Evolutionary conservation across 1,284 basidiomycete species (phyloP).

Genomic region (Mycocalia duriaeana): DNA sequence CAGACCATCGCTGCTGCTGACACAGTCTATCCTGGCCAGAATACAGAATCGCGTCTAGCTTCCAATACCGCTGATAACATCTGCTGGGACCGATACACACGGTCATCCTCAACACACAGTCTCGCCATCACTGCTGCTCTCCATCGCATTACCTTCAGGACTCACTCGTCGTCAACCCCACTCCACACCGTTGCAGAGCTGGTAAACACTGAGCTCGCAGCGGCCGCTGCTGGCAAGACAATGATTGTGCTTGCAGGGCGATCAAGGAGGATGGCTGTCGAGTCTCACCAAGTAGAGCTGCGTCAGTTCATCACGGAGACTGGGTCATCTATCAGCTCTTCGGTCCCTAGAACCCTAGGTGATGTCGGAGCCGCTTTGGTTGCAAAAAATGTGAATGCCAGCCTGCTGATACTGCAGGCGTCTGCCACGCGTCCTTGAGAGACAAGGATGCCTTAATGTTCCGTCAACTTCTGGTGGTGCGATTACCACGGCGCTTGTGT

Average conservation of each 20-base stretch:
- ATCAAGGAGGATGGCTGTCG: constrained; percentile 63
- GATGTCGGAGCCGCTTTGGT: constrained; percentile 69
- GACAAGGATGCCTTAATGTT: too few relatives aligned
- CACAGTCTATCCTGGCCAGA: constrained; percentile 62
- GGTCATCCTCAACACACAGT: constrained; percentile 18
- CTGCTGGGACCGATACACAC: constrained; percentile 55
- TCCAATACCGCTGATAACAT: constrained; percentile 74
- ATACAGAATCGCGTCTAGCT: constrained; percentile 57
- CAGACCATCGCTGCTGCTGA: constrained; percentile 53
- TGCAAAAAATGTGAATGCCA: constrained; percentile 43
- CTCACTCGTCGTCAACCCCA: constrained; percentile 41
- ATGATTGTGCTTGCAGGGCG: constrained; percentile 70
- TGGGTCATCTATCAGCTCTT: constrained; percentile 43
- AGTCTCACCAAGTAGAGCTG: constrained; percentile 56
- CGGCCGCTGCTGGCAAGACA: constrained; percentile 23
- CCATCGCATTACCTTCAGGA: constrained; percentile 52
- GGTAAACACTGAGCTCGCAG: constrained; percentile 22
- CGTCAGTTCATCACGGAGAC: constrained; percentile 44
- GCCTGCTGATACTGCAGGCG: constrained; percentile 62
- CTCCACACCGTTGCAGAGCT: constrained; percentile 51
- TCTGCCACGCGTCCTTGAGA: too few relatives aligned
- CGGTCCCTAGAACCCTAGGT: constrained; percentile 72
- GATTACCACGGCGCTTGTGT: too few relatives aligned
- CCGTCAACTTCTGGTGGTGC: too few relatives aligned
- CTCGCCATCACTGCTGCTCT: constrained; percentile 37